Evolutionary conservation across 179 eudicot species (phyloP).

Genomic region (Drosera spatulata): DNA sequence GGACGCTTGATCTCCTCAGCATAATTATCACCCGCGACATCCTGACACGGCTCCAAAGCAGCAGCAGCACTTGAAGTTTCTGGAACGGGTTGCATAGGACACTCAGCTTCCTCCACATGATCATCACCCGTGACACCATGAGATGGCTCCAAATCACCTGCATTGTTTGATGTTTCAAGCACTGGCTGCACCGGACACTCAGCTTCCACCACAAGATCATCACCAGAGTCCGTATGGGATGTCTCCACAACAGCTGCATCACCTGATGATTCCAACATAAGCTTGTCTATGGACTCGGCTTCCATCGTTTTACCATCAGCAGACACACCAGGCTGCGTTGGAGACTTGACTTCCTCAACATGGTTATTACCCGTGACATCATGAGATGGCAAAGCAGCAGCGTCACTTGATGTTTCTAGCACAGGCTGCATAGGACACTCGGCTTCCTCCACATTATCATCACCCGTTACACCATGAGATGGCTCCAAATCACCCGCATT

Average conservation of each 20-base stretch:
- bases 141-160: too few species aligned
- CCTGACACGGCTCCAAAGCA: too few species aligned
- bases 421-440: too few species aligned
- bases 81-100: not conserved
- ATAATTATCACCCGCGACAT: too few species aligned
- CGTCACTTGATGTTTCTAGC: too few species aligned
- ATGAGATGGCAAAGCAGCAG: not conserved
- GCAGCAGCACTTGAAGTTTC: not conserved
- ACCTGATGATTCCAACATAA: not conserved
- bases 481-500: not conserved
- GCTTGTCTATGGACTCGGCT: too few species aligned
- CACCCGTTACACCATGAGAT: not conserved
- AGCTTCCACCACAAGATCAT: not conserved
- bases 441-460: too few species aligned
- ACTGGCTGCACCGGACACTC: not conserved
- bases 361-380: not conserved
- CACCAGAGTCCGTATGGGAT: not conserved
- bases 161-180: not conserved
- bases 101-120: not conserved
- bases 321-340: not conserved
- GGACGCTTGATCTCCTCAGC: too few species aligned
- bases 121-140: not conserved
- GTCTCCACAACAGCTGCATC: not conserved
- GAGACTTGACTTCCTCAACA: not conserved
- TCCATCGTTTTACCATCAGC: too few species aligned